These are phyloP conservation scores for Colletotrichum tamarilloi DNA, from an alignment of 2,329 filamentous ascomycete genomes.

Conservation along the genomic window DNA sequence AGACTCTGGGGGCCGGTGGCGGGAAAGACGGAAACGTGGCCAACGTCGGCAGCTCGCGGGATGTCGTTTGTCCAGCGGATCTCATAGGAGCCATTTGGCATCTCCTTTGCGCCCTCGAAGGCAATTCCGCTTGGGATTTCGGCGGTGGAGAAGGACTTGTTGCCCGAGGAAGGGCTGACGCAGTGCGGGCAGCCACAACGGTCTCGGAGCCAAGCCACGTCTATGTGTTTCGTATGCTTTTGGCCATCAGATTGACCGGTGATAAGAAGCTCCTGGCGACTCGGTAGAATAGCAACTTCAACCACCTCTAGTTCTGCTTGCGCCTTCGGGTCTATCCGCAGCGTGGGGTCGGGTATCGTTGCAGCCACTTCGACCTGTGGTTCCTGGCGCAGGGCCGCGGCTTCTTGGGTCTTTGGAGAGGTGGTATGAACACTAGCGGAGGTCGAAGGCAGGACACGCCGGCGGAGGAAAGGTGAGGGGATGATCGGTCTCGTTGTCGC, in stretches of 20 bases:
- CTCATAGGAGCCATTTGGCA: conserved; percentile 55
- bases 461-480: neutral
- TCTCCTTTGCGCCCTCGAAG: conserved; percentile 44
- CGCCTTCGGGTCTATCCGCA: neutral
- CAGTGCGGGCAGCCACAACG: conserved; percentile 64
- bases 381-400: neutral
- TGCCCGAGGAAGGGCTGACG: conserved; percentile 67
- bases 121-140: conserved; percentile 50
- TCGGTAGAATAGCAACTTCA: neutral
- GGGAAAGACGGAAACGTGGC: conserved; percentile 51
- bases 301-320: neutral
- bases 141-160: conserved; percentile 62
- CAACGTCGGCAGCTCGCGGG: conserved; percentile 42
- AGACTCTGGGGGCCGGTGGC: conserved; percentile 40
- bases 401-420: conserved; percentile 12
- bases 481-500: neutral
- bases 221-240: neutral
- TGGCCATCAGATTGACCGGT: neutral
- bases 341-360: neutral
- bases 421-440: conserved; percentile 22
- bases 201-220: conserved; percentile 59
- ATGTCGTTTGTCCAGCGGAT: conserved; percentile 70
- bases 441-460: neutral
- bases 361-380: neutral
- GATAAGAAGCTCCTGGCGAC: neutral